These are phyloP conservation scores for Pythium volutum DNA, from an alignment of 352 stramenopile species.

Conservation along the genomic window DNA sequence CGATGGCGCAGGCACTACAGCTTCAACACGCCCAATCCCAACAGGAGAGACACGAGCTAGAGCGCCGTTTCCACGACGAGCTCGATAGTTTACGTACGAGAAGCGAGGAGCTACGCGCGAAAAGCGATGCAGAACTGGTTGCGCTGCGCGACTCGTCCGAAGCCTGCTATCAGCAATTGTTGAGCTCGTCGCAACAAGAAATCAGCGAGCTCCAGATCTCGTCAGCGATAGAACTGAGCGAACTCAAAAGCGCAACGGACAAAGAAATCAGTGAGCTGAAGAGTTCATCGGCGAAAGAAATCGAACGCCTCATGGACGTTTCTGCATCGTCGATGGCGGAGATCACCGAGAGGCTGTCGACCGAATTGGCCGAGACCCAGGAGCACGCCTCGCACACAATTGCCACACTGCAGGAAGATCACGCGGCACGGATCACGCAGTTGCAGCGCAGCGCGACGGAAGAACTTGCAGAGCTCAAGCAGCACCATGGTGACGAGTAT, in stretches of 20 bases:
- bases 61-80: not conserved
- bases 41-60: not conserved
- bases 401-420: conserved; percentile 2
- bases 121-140: conserved; percentile 1
- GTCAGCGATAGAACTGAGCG: too few species aligned
- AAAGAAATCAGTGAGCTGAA: conserved; percentile 19
- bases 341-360: conserved; percentile 18
- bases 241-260: conserved; percentile 10
- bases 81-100: not conserved
- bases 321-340: conserved; percentile 20
- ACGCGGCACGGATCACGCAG: conserved; percentile 24
- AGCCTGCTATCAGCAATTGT: conserved; percentile 21
- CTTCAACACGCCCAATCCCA: conserved; percentile 7
- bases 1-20: conserved; percentile 23
- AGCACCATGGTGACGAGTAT: conserved; percentile 26
- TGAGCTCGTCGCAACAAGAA: conserved; percentile 21
- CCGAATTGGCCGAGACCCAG: conserved; percentile 13
- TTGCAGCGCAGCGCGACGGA: conserved; percentile 16
- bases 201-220: conserved; percentile 12
- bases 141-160: conserved; percentile 9
- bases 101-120: not conserved
- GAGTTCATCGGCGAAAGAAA: conserved; percentile 3
- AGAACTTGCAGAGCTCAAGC: conserved; percentile 20
- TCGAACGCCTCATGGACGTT: conserved; percentile 20
- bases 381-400: not conserved